Base-by-base conservation (phyloP, 1,284 basidiomycete genomes). In the Meira miltonrushii region DNA sequence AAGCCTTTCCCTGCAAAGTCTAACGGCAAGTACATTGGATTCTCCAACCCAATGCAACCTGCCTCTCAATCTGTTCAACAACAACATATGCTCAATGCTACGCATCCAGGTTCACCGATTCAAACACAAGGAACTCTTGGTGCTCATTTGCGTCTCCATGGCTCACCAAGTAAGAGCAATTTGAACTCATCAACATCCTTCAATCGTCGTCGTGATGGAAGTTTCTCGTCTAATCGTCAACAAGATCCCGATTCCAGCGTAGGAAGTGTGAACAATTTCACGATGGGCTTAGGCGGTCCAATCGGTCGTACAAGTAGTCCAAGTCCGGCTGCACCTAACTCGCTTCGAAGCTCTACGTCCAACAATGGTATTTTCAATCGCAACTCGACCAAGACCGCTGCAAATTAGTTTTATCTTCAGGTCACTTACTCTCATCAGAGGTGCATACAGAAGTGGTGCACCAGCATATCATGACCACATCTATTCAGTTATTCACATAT, bases 291-390 rank as follows among this genome's bases (percentile, higher is more conserved):
- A 38, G 50, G 50, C 11, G 50, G 50, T 21, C 50, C 37, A 12
- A 53, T 53, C 28, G 50, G 50, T 13, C 50, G 50, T 53, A 37
- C 50, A 37, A 39, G 17, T 13, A 53, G 50, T 53, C 50, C 50
- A 13, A 38, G 50, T 53, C 50, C 50, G 15, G 37, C 43, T 17
- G 4, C 43, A 4, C 43, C 43, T 44, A 17, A 17, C 9, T 44
- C 23, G 8, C 43, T 17, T 44, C 43, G 43, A 33, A 33, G 8
- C 3, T 33, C 28, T 33, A 8, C 28, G 3, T 33, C 28, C 3
- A 33, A 33, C 28, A 33, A 33, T 8, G 28, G 28, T 33, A 33
- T 33, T 33, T 33, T 33, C 28, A 33, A 33, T 33, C 28, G 28
- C 28, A 33, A 33, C 8, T 33, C 28, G 3, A 8, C 28, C 28